Percentiles rank a stretch among this genome's conserved stretches.
Evolutionary conservation across 2,329 filamentous ascomycete species (phyloP).

Genomic region (Trichophyton rubrum): DNA sequence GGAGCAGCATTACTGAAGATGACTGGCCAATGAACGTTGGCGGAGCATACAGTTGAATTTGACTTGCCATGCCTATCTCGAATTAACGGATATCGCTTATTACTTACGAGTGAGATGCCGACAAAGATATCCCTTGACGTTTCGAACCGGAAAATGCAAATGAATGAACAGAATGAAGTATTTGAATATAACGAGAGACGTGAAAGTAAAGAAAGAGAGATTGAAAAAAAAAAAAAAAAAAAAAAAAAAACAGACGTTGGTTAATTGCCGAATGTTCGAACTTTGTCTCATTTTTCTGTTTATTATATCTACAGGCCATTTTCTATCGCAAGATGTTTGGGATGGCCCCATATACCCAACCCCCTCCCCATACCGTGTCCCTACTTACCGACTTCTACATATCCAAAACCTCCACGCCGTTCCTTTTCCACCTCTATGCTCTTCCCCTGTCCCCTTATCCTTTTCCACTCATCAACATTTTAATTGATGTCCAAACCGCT

Average conservation of each 20-base stretch:
- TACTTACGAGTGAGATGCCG: not conserved
- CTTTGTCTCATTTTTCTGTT: not conserved
- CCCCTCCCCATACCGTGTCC: too few relatives aligned
- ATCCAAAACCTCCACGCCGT: not conserved
- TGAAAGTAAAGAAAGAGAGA: not conserved
- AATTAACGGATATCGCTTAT: not conserved
- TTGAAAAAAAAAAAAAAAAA: not conserved
- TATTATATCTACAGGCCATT: not conserved
- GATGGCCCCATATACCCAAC: not conserved
- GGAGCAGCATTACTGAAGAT: conserved; percentile 98
- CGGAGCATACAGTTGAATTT: conserved; percentile 21
- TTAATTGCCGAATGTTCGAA: not conserved
- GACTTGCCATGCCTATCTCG: not conserved
- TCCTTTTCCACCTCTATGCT: not conserved
- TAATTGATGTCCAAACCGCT: not conserved
- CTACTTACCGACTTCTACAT: too few relatives aligned
- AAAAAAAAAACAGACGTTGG: not conserved
- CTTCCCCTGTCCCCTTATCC: not conserved
- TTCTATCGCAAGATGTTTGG: not conserved
- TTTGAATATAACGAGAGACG: not conserved
- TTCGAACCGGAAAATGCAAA: not conserved
- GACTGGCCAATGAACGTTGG: conserved; percentile 63
- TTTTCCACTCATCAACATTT: not conserved
- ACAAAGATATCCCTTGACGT: not conserved
- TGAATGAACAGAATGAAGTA: not conserved